A percentile compares a stretch with the other conserved stretches of the same genome.
These are phyloP conservation scores for Termitomyces sp. DNA, from an alignment of 768 basidiomycete species.

Conservation along the genomic window DNA sequence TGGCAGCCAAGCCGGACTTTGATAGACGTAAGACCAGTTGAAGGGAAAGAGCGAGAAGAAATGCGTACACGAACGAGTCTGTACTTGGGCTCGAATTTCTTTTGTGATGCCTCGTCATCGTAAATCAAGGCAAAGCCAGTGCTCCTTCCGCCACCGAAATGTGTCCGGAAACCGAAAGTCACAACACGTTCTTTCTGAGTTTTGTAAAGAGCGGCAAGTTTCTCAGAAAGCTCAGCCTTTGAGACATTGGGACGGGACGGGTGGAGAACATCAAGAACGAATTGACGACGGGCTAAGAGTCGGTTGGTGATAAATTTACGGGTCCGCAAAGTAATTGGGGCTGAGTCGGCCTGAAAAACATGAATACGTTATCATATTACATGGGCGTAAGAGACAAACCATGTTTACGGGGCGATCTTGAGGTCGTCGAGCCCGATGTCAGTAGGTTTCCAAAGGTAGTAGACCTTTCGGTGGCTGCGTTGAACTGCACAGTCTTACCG, in stretches of 20 bases:
- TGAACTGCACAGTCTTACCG: constrained; percentile 42
- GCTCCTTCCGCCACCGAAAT: constrained; percentile 97
- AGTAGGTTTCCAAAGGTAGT: constrained; percentile 20
- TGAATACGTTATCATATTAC: constrained; percentile 13
- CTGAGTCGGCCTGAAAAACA: constrained; percentile 57
- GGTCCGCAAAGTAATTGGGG: constrained; percentile 93
- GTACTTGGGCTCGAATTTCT: constrained; percentile 96
- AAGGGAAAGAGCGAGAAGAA: not conserved
- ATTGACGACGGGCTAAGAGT: constrained; percentile 92
- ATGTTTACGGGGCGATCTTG: constrained; percentile 28
- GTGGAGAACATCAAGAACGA: constrained; percentile 92
- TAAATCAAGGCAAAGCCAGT: constrained; percentile 98
- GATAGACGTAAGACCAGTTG: not conserved
- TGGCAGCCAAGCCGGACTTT: constrained; percentile 66
- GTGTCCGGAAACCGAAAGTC: constrained; percentile 91
- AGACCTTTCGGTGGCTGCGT: constrained; percentile 30
- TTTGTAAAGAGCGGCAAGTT: constrained; percentile 93
- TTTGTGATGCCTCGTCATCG: constrained; percentile 92
- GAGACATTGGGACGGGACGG: constrained; percentile 94
- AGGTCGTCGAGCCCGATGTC: constrained; percentile 39
- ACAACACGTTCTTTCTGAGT: constrained; percentile 87
- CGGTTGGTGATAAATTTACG: constrained; percentile 99
- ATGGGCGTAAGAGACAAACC: constrained; percentile 11
- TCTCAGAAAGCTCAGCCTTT: constrained; percentile 87
- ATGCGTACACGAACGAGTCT: constrained; percentile 86